Base-by-base conservation (phyloP, 2,329 filamentous ascomycete genomes). In the Pseudogymnoascus sp. region DNA sequence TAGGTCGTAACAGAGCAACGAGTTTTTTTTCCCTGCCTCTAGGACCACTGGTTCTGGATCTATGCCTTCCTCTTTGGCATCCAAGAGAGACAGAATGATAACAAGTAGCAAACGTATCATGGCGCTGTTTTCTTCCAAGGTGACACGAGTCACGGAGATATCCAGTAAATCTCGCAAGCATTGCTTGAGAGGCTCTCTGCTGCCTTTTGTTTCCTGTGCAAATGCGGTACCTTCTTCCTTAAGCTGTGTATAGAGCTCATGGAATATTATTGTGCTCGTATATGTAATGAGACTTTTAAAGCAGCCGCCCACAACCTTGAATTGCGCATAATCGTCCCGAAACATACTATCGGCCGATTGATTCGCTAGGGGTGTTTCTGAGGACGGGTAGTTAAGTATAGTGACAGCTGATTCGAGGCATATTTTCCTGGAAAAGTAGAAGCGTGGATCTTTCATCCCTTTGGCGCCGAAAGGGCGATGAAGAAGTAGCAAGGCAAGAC, bases 401-500 rank as follows among this genome's bases (percentile, higher is more conserved):
- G 63, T 64, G 8, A 77, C 68, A 14, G 76, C 74, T 1, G 74
- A 68, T 37, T 83, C 81, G 2, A 82, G 64, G 64, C 75, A 78
- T 6, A 77, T 71, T 63, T 79, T 81, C 35, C 76, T 74, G 0
- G 80, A 83, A 70, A 78, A 81, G 65, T 81, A 75, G 66, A 77
- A 84, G 4, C 76, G 63, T 0, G 78, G 80, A 59, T 82, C 76
- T 1, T 67, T 65, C 4, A 70, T 73, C 8, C 80, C 76, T 63
- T 75, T 71, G 38, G 69, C 70, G 38, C 76, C 76, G 67, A 79
- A 83, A 0, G 78, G 74, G 6, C 76, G 77, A 65, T 87, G 83
- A 0, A 87, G 72, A 0, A 78, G 75, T 12, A 86, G 76, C 2
- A 85, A 67, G 67, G 83, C 85, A 12, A 83, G 80, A 4, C 80